phyloP scores from a whole-genome alignment of 139 green algal genomes.

The Tetraselmis striata region DNA sequence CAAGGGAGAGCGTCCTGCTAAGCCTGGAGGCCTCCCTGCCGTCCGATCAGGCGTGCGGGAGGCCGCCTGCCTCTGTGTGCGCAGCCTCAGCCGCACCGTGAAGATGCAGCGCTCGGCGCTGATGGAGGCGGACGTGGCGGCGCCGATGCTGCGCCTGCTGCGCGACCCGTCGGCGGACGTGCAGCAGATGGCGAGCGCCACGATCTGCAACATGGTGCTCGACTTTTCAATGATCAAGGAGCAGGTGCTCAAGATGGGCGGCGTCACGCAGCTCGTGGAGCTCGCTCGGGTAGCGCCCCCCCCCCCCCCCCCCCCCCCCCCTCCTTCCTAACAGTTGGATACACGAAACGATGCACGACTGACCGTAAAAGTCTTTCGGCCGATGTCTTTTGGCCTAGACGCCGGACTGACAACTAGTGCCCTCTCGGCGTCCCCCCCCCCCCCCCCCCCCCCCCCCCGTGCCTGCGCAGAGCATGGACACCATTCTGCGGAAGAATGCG shows the following conservation, averaged over 20 bases:
- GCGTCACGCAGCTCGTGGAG: not conserved
- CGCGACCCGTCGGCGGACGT: constrained; percentile 24
- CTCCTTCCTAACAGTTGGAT: too few relatives aligned
- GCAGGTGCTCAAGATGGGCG: constrained; percentile 31
- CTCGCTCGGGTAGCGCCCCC: not conserved
- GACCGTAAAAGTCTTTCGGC: too few relatives aligned
- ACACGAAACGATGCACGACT: too few relatives aligned
- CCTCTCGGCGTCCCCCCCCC: too few relatives aligned
- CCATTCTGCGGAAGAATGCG: not conserved
- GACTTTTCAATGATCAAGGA: constrained; percentile 66
- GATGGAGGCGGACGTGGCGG: constrained; percentile 41
- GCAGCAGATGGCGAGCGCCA: constrained; percentile 47
- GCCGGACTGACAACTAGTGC: too few relatives aligned
- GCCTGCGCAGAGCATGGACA: not conserved
- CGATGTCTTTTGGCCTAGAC: too few relatives aligned
- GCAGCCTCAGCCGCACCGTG: constrained; percentile 61
- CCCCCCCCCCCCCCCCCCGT: too few relatives aligned
- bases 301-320: too few relatives aligned
- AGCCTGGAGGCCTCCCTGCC: too few relatives aligned
- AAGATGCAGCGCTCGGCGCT: constrained; percentile 26
- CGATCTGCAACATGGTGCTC: constrained; percentile 79
- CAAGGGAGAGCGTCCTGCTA: too few relatives aligned
- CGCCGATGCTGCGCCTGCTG: constrained; percentile 55
- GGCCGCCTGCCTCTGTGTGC: constrained; percentile 64
- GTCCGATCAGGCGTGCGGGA: constrained; percentile 28